Evolutionary conservation across 2,329 filamentous ascomycete species (phyloP).

Genomic region (Corynespora cassiicola): DNA sequence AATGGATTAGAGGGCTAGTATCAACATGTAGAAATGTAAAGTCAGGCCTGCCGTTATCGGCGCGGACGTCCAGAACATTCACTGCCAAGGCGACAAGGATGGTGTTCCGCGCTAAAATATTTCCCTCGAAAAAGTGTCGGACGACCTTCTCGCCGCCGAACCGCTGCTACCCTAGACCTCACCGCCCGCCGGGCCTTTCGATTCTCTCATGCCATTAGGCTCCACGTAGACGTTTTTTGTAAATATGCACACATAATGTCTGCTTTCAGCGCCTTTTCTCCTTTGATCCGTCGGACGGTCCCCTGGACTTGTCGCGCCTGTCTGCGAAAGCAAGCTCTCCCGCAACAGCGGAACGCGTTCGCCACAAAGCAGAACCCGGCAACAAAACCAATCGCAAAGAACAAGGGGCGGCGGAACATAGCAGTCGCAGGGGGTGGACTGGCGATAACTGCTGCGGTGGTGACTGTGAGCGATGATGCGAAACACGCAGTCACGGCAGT

Average conservation of each 20-base stretch:
- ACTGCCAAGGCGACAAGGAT: conserved; percentile 2
- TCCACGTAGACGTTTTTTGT: conserved; percentile 6
- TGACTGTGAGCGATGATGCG: conserved; percentile 69
- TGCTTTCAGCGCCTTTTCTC: conserved; percentile 26
- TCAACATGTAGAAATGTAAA: too few relatives aligned
- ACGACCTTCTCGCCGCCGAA: neutral
- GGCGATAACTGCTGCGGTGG: conserved; percentile 48
- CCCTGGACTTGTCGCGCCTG: conserved; percentile 46
- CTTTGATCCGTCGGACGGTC: conserved; percentile 29
- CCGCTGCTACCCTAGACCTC: too few relatives aligned
- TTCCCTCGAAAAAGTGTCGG: conserved; percentile 10
- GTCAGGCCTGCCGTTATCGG: too few relatives aligned
- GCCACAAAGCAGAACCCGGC: conserved; percentile 18
- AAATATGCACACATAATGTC: conserved; percentile 40
- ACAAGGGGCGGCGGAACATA: conserved; percentile 33
- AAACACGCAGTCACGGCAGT: conserved; percentile 77
- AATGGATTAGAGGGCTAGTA: too few relatives aligned
- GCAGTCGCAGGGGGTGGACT: conserved; percentile 33
- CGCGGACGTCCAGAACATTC: conserved; percentile 1
- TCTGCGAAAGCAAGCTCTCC: conserved; percentile 28
- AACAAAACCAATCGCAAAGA: conserved; percentile 15
- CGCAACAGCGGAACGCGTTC: conserved; percentile 25
- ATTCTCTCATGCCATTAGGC: neutral
- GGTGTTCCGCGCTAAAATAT: conserved; percentile 7
- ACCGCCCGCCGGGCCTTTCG: too few relatives aligned